Evolutionary conservation across 139 green algal genomes (phyloP), one percentile per base, ranked within the genome.

Genomic region (Trebouxia sp.): DNA sequence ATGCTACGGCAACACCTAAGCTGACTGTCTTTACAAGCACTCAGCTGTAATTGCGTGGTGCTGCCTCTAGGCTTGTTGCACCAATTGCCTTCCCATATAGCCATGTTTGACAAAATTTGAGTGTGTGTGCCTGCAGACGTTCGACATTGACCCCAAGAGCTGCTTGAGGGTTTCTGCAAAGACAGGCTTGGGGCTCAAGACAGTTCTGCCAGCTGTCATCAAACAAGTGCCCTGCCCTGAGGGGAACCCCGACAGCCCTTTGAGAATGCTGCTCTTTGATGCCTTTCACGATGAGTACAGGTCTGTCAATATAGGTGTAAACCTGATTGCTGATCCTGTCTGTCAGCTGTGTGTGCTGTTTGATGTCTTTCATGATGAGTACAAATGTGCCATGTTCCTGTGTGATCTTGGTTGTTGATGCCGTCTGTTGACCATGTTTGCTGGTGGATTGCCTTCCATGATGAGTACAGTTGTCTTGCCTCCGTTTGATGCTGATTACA

Each of bases 321-420:
- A 6, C 28, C 56, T 69, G 30, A 3, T 53, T 53, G 14, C 20
- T 53, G 47, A 14, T 26, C 3, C 47, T 17, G 20, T 26, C 3
- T 53, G 4, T 53, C 1, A 53, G 47, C 47, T 53, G 47, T 53
- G 14, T 6, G 3, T 6, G 47, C 47, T 53, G n/a, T 96, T 98
- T 78, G 96, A 99, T 80, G 92, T 92, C 22, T 92, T 93, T 76
- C 94, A 97, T 79, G 95, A 98, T 85, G 84, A 93, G 47, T 98
- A 94, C 86, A 74, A 41, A 89, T 48, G 83, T 84, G 0, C 86
- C 28, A 8, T n/a, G 41, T 1, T n/a, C n/a, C n/a, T n/a, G n/a
- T n/a, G n/a, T n/a, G 28, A 5, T 1, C 28, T 22, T 69, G 30
- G 3, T 53, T 53, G 14, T 53, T 53, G 47, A 14, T 26, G 3